Conservation (phyloP, 106 monocot species). For the Dendrobium chrysotoxum region DNA sequence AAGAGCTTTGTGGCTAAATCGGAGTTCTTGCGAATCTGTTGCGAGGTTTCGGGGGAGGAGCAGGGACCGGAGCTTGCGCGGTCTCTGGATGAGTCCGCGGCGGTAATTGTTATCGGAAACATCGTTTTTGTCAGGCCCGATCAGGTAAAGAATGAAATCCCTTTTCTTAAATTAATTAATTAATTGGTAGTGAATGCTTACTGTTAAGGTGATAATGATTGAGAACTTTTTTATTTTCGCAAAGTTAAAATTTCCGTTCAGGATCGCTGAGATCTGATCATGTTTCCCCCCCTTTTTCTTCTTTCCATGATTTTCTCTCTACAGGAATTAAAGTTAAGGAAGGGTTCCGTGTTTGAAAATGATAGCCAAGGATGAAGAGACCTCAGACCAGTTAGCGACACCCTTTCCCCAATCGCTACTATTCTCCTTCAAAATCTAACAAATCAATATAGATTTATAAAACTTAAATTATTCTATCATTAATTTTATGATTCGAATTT, state of each 20-base stretch:
- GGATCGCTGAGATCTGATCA: conserved; percentile 9
- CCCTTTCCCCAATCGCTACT: neutral
- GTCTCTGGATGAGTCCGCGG: conserved; percentile 62
- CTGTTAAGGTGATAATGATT: neutral
- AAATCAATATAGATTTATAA: neutral
- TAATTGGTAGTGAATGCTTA: neutral
- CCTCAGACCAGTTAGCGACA: conserved; percentile 4
- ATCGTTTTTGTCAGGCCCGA: conserved; percentile 71
- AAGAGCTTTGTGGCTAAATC: conserved; percentile 29
- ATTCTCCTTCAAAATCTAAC: neutral
- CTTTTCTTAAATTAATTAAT: neutral
- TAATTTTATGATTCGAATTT: neutral
- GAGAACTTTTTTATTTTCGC: neutral
- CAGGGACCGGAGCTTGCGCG: conserved; percentile 40
- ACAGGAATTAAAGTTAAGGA: conserved; percentile 7
- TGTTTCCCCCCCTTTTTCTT: conserved; percentile 3
- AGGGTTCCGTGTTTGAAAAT: conserved; percentile 7
- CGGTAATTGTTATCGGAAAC: conserved; percentile 63
- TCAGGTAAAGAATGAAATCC: conserved; percentile 32
- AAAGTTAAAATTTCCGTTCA: neutral
- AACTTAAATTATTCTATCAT: neutral
- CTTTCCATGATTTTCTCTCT: conserved; percentile 3
- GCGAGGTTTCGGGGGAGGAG: conserved; percentile 30
- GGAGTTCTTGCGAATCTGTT: conserved; percentile 47
- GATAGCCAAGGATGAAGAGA: neutral